Evolutionary conservation across 768 basidiomycete species (phyloP).

Genomic region (Pisolithus marmoratus): DNA sequence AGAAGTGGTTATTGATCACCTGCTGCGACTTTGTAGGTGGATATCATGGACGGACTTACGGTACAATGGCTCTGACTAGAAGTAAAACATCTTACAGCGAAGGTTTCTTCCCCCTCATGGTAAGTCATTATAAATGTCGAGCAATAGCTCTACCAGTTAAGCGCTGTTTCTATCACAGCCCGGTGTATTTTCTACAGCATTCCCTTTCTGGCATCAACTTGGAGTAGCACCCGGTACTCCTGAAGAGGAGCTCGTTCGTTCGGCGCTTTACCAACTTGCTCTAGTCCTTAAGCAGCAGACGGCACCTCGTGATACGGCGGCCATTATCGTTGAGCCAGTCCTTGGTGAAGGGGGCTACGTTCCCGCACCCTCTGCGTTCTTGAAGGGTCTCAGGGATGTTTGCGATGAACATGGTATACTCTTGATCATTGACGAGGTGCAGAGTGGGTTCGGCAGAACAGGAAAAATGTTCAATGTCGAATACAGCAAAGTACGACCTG

Average conservation of each 20-base stretch:
- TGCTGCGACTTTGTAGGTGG: constrained; percentile 39
- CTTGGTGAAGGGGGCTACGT: constrained; percentile 96
- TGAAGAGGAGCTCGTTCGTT: constrained; percentile 49
- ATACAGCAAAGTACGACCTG: constrained; percentile 80
- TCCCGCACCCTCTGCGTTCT: constrained; percentile 73
- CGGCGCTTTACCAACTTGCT: constrained; percentile 76
- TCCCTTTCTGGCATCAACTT: constrained; percentile 91
- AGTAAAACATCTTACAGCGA: constrained; percentile 90
- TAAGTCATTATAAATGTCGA: constrained; percentile 24
- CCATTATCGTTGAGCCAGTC: constrained; percentile 90
- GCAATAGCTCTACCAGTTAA: no score
- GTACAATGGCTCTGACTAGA: constrained; percentile 89
- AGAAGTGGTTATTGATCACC: neutral
- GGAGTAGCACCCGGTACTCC: constrained; percentile 52
- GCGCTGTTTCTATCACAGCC: constrained; percentile 42
- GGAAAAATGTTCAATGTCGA: constrained; percentile 80
- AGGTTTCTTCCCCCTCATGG: constrained; percentile 80
- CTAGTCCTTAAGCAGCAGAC: constrained; percentile 77
- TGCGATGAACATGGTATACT: constrained; percentile 86
- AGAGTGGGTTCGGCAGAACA: constrained; percentile 86
- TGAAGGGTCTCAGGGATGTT: constrained; percentile 73
- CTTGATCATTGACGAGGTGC: constrained; percentile 82
- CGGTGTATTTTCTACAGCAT: constrained; percentile 75
- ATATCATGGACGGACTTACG: constrained; percentile 92
- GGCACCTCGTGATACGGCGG: constrained; percentile 80